Evolutionary conservation across 208 protist genomes (phyloP).

Genomic region (Endotrypanum monterogeii): DNA sequence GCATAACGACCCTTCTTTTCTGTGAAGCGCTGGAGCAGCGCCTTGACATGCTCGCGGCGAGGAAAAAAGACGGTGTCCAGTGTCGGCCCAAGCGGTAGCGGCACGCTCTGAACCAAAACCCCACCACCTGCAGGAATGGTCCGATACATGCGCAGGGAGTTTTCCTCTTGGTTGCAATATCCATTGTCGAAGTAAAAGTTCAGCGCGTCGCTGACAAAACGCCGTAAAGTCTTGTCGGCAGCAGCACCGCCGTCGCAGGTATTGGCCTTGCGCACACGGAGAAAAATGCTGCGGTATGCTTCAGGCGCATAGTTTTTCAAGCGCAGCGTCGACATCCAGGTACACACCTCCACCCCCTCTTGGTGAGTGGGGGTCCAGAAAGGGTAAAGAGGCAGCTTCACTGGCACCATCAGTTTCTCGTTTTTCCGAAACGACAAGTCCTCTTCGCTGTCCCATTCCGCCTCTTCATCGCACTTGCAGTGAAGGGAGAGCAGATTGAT

Average conservation of each 20-base stretch:
- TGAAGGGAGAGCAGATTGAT: conserved; percentile 26
- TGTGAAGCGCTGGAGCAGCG: conserved; percentile 20
- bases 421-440: conserved; percentile 4
- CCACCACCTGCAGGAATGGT: background rate
- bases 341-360: conserved; percentile 23
- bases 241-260: background rate
- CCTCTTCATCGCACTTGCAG: background rate
- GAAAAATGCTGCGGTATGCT: conserved; percentile 19
- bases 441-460: background rate
- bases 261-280: conserved; percentile 16
- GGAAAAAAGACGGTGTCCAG: conserved; percentile 31
- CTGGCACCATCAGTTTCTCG: conserved; percentile 20
- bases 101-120: conserved; percentile 1
- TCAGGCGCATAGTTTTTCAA: background rate
- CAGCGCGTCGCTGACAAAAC: conserved; percentile 28
- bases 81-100: conserved; percentile 20
- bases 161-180: conserved; percentile 10
- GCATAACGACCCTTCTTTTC: conserved; percentile 25
- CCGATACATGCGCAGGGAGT: conserved; percentile 17
- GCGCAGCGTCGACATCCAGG: conserved; percentile 19
- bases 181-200: conserved; percentile 25
- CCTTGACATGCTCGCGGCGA: conserved; percentile 1
- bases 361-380: conserved; percentile 26
- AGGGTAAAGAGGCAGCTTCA: conserved; percentile 32
- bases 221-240: conserved; percentile 20